Evolutionary conservation across 2,329 filamentous ascomycete genomes (phyloP).

Genomic region (Allantophomopsis cytisporea): DNA sequence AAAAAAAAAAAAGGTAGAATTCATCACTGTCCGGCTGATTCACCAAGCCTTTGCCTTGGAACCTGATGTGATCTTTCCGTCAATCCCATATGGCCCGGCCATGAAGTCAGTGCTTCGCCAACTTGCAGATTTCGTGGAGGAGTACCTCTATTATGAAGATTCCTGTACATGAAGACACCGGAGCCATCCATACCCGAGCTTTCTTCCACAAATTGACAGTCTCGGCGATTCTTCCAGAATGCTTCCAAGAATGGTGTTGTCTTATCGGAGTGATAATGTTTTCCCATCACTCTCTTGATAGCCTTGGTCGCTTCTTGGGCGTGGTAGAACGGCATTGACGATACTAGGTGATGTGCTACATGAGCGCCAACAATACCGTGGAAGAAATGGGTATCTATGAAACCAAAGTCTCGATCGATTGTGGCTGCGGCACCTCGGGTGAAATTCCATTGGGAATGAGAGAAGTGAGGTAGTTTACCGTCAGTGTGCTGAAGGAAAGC

Average conservation of each 20-base stretch:
- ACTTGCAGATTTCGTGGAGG: too few relatives aligned
- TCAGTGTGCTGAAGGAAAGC: conserved; percentile 66
- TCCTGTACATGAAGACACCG: conserved; percentile 19
- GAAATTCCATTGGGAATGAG: conserved; percentile 44
- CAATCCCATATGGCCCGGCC: too few relatives aligned
- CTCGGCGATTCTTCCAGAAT: conserved; percentile 18
- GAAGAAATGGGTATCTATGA: conserved; percentile 50
- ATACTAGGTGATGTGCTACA: conserved; percentile 49
- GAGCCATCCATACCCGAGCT: conserved; percentile 16
- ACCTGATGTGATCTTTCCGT: too few relatives aligned
- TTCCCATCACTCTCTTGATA: conserved; percentile 40
- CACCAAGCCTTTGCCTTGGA: too few relatives aligned
- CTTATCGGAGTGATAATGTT: conserved; percentile 32
- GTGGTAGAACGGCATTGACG: conserved; percentile 47
- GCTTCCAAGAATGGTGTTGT: conserved; percentile 20
- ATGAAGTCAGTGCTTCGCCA: too few relatives aligned
- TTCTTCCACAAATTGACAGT: conserved; percentile 21
- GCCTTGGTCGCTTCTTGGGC: conserved; percentile 43
- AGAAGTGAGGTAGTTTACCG: conserved; percentile 38
- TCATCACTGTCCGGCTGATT: too few relatives aligned
- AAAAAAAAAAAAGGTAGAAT: too few relatives aligned
- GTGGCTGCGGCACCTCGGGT: conserved; percentile 48
- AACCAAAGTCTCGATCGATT: conserved; percentile 51
- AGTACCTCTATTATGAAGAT: conserved; percentile 3
- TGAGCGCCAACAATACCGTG: conserved; percentile 53